phyloP scores from a whole-genome alignment of 108 stramenopile species.

The Discostella stelligeroides region DNA sequence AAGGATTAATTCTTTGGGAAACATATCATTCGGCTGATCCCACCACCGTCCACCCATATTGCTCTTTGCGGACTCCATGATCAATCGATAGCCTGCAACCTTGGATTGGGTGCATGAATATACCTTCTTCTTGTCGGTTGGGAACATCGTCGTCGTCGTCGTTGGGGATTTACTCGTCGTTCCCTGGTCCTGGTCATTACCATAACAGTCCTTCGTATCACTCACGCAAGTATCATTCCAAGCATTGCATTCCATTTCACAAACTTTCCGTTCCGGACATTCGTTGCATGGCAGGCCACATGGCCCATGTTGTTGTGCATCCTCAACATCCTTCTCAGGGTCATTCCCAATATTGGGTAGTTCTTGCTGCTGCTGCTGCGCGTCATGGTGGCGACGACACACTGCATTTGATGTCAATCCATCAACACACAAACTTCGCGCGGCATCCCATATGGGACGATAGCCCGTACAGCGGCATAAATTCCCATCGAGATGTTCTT shows the following conservation, averaged over 20 bases:
- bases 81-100: slow-evolving; percentile 46
- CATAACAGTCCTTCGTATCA: slow-evolving; percentile 12
- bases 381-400: too few species aligned
- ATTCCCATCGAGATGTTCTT: slow-evolving; percentile 95
- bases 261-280: slow-evolving; percentile 75
- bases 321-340: slow-evolving; percentile 17
- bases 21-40: slow-evolving; percentile 69
- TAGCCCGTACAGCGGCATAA: slow-evolving; percentile 96
- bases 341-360: too few species aligned
- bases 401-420: slow-evolving; percentile 8
- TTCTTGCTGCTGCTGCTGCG: too few species aligned
- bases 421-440: slow-evolving; percentile 70
- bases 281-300: slow-evolving; percentile 77
- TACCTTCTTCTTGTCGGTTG: slow-evolving; percentile 3
- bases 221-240: slow-evolving; percentile 41
- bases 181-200: slow-evolving; percentile 12
- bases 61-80: slow-evolving; percentile 19
- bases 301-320: slow-evolving; percentile 77
- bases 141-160: slow-evolving; percentile 11
- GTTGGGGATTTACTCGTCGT: too few species aligned
- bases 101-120: slow-evolving; percentile 66
- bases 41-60: slow-evolving; percentile 56
- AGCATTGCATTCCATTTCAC: slow-evolving; percentile 76
- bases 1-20: slow-evolving; percentile 63
- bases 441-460: slow-evolving; percentile 96